These are phyloP conservation scores for Rhizoclosmatium globosum DNA, from an alignment of 192 early-diverging fungal genomes.

Conservation along the genomic window DNA sequence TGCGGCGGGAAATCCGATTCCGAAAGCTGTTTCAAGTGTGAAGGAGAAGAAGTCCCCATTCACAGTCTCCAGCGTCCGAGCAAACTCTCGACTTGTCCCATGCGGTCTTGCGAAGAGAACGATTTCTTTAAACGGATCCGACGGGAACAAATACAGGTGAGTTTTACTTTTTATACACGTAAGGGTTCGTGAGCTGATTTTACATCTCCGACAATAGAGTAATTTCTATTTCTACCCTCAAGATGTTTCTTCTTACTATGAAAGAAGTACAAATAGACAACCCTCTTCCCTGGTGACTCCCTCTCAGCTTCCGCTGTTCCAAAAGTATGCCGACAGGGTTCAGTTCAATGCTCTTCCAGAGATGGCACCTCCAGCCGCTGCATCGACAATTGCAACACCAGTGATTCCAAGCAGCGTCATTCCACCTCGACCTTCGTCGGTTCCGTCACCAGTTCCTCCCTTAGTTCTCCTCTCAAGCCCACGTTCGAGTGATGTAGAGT, in stretches of 20 bases:
- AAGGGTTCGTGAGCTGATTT: background rate
- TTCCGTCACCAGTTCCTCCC: no score
- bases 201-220: background rate
- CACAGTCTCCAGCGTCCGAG: background rate
- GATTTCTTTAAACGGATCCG: background rate
- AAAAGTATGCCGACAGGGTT: background rate
- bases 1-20: background rate
- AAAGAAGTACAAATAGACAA: background rate
- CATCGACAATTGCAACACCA: background rate
- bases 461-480: no score
- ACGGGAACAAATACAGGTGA: background rate
- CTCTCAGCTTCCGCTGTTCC: background rate
- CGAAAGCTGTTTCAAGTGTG: background rate
- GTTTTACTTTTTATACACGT: background rate
- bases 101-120: constrained; percentile 21
- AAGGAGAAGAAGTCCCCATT: background rate
- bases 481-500: no score
- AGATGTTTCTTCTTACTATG: constrained; percentile 1
- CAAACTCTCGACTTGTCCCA: background rate
- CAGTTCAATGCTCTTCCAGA: background rate
- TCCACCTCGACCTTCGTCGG: no score
- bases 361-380: background rate
- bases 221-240: constrained; percentile 7
- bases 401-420: background rate
- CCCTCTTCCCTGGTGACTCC: background rate